Conservation (phyloP, 2,329 filamentous ascomycete species). For the Colletotrichum filicis region DNA sequence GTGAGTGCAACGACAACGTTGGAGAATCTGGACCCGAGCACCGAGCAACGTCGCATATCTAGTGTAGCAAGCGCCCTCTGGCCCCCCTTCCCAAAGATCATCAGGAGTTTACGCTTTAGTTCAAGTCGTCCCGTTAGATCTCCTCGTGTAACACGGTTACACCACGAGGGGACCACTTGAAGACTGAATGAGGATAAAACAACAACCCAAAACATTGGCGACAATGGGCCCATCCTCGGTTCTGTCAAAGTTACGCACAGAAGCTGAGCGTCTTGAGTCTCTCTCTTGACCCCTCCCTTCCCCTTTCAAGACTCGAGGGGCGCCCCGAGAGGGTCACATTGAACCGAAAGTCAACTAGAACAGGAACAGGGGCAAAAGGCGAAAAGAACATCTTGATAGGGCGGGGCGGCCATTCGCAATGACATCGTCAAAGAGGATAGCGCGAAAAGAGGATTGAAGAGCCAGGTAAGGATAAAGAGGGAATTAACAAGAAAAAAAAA, state of each 20-base stretch:
- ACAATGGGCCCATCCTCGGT: background rate
- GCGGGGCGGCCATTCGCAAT: slow-evolving; percentile 21
- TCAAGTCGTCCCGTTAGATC: background rate
- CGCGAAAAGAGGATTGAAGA: background rate
- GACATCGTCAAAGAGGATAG: slow-evolving; percentile 32
- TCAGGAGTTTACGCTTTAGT: slow-evolving; percentile 11
- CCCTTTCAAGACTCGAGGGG: background rate
- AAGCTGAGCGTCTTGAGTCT: background rate
- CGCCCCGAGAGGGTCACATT: background rate
- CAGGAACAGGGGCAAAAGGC: background rate
- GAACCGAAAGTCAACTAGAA: slow-evolving; percentile 2
- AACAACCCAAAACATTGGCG: slow-evolving; percentile 12
- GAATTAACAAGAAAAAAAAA: background rate
- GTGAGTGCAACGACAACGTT: slow-evolving; percentile 2
- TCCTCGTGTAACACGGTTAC: slow-evolving; percentile 5
- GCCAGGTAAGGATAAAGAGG: background rate
- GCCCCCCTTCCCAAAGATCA: background rate
- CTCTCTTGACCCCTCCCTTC: background rate
- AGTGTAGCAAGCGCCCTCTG: background rate
- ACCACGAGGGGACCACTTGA: slow-evolving; percentile 2
- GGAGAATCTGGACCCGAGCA: background rate
- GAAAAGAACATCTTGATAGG: background rate
- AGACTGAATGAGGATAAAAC: slow-evolving; percentile 5
- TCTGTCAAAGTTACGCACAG: slow-evolving; percentile 6
- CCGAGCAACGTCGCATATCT: background rate